These are phyloP conservation scores for Cercospora zeina DNA, from an alignment of 2,329 filamentous ascomycete species.

Conservation along the genomic window DNA sequence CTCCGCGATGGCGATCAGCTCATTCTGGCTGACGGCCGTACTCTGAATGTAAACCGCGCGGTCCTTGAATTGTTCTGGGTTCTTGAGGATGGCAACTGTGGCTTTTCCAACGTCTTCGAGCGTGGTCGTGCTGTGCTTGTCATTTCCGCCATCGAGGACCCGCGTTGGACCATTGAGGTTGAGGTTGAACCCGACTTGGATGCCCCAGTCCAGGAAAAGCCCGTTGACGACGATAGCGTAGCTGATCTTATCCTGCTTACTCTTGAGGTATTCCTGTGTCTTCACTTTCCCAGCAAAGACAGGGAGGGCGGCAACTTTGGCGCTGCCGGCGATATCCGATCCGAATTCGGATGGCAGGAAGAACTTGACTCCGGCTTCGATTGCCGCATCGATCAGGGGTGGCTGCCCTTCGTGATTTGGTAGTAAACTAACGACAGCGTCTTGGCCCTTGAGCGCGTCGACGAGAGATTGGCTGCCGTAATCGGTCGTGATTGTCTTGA, in stretches of 20 bases:
- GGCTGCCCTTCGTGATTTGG: slow-evolving; percentile 22
- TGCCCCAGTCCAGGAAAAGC: slow-evolving; percentile 44
- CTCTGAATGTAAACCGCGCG: slow-evolving; percentile 43
- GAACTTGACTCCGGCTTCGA: slow-evolving; percentile 43
- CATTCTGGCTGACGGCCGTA: slow-evolving; percentile 41
- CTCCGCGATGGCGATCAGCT: slow-evolving; percentile 41
- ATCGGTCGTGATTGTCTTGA: slow-evolving; percentile 47
- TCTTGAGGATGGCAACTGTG: slow-evolving; percentile 38
- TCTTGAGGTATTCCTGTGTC: slow-evolving; percentile 41
- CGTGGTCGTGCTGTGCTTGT: slow-evolving; percentile 37
- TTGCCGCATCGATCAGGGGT: slow-evolving; percentile 45
- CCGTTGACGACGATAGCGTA: slow-evolving; percentile 41
- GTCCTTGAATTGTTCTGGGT: slow-evolving; percentile 42
- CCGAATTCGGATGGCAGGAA: slow-evolving; percentile 48
- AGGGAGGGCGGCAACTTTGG: slow-evolving; percentile 37
- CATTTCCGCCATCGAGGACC: slow-evolving; percentile 43
- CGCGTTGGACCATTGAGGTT: slow-evolving; percentile 37
- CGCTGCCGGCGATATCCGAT: slow-evolving; percentile 40
- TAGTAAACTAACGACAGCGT: slow-evolving; percentile 38
- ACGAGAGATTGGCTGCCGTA: slow-evolving; percentile 47
- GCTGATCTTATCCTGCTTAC: slow-evolving; percentile 35
- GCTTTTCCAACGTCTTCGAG: slow-evolving; percentile 40
- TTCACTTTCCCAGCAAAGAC: slow-evolving; percentile 43
- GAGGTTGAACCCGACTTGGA: slow-evolving; percentile 37
- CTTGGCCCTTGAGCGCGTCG: slow-evolving; percentile 41